Percentiles rank a stretch among this genome's conserved stretches.
Evolutionary conservation across 768 basidiomycete species (phyloP).

Genomic region (Obba rivulosa): DNA sequence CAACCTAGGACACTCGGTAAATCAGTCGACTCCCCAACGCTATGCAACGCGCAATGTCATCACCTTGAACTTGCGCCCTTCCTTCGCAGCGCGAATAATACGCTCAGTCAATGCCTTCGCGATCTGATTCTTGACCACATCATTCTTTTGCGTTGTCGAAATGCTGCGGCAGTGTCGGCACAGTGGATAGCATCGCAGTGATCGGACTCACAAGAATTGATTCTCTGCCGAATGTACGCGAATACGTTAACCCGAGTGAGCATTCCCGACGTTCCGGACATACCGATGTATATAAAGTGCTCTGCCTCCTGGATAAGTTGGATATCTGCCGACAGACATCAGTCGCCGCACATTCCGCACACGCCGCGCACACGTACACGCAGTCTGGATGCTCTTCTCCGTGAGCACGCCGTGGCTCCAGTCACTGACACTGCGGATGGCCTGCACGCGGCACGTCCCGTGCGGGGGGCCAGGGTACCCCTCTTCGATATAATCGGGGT

Average conservation of each 20-base stretch:
- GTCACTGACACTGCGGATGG: slow-evolving; percentile 79
- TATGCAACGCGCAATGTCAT: background rate
- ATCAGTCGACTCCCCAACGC: too few relatives aligned
- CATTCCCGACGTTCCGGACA: too few relatives aligned
- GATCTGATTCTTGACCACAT: slow-evolving; percentile 73
- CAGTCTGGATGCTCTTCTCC: slow-evolving; percentile 90
- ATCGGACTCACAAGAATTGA: slow-evolving; percentile 72
- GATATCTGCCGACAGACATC: slow-evolving; percentile 41
- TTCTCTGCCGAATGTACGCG: slow-evolving; percentile 48
- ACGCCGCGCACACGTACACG: slow-evolving; percentile 50
- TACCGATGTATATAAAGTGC: slow-evolving; percentile 91
- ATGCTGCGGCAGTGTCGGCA: slow-evolving; percentile 46
- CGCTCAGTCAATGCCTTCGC: slow-evolving; percentile 79
- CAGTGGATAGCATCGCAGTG: background rate
- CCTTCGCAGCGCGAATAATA: slow-evolving; percentile 72
- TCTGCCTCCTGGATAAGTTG: slow-evolving; percentile 78
- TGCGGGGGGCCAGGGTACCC: slow-evolving; percentile 39
- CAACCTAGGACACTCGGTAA: too few relatives aligned
- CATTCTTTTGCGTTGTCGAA: slow-evolving; percentile 59
- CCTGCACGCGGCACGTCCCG: slow-evolving; percentile 69
- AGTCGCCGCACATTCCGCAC: background rate
- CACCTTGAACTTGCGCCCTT: slow-evolving; percentile 75
- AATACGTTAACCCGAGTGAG: too few relatives aligned
- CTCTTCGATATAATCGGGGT: slow-evolving; percentile 20
- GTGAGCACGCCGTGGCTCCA: slow-evolving; percentile 93